Base-by-base conservation (phyloP, 2,329 filamentous ascomycete species). In the Arthroderma sp. region DNA sequence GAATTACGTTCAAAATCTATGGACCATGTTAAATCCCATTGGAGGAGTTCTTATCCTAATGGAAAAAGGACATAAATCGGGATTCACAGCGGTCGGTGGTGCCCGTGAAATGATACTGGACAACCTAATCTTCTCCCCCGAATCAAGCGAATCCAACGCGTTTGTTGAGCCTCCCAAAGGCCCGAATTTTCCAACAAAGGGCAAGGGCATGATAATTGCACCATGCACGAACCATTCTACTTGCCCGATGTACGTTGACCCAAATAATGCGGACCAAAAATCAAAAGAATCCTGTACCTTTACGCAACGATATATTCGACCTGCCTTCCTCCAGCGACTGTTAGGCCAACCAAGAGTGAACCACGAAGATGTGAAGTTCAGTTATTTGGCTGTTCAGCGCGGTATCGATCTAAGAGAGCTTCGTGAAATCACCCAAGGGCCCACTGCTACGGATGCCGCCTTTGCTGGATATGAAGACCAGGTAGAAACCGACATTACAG, bases 341-440 rank as follows among this genome's bases (percentile, higher is more conserved):
- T 68, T 93, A 15, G 78, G 75, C 27, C 69, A 69, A 5, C 71
- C 65, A 49, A 75, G 80, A 53, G 77, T 77, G 50, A 95, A 94
- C 60, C 84, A 93, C 57, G 89, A 94, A 59, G 87, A 96, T 56
- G 75, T 94, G 9, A 75, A 86, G 55, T 98, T 88, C 64, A 93
- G 85, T 60, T 98, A 94, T 60, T 59, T 98, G 9, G 83, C 83
- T 3, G 75, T 96, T 11, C 84, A 85, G 57, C 80, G 88, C 15
- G 91, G 91, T 5, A 71, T 77, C 7, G 71, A 81, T 55, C 64
- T 72, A 4, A 73, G 78, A 27, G 61, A 65, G 47, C 53, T 49
- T 4, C 49, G 60, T 29, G 52, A 53, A 11, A 54, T 71, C 8
- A 47, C 64, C 3, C 74, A 83, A 49, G 75, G 75, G 36, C 62